Base-by-base conservation (phyloP, 192 early-diverging fungal species). In the Gaertneriomyces sp. region DNA sequence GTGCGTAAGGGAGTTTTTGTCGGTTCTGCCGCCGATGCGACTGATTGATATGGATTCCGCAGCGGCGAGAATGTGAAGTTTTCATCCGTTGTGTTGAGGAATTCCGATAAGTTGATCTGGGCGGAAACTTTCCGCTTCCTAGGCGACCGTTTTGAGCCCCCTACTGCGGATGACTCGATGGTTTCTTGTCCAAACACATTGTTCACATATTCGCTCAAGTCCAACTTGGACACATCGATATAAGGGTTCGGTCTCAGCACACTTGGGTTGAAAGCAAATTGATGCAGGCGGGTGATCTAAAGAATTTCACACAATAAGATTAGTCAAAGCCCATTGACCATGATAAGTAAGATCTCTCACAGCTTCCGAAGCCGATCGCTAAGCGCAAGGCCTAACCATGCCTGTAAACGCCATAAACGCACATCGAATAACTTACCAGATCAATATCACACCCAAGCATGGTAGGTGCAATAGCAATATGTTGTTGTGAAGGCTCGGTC, bases 111-210 rank as follows among this genome's bases (percentile, higher is more conserved):
- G 40, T n/a, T n/a, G 16, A 49, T 49, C 2, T 49, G 12, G 47
- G 47, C 12, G 1, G 47, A 17, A n/a, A 49, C 47, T 49, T 49
- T 12, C 17, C 12, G 47, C 47, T 14, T 25, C 58, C 5, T 43
- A 42, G 58, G n/a, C 25, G 25, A 12, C 2, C 12, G 14, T 45
- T 33, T 43, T 44, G n/a, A 5, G 0, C n/a, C 43, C 3, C 12
- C 38, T 41, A 6, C n/a, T 43, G 38, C 58, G 43, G 41, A n/a
- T 11, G 58, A 4, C n/a, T n/a, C 14, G 41, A 17, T 3, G 20
- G n/a, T 39, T 45, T 70, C 61, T 58, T 63, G 69, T 33, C 54
- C 61, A 50, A 70, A 64, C 53, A 70, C 49, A 40, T 70, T 61
- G 11, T 17, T n/a, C 45, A 58, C 20, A 42, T 70, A 70, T 42